Percentiles rank a stretch among this genome's conserved stretches.
Evolutionary conservation across 2,329 filamentous ascomycete genomes (phyloP).

Genomic region (Orbilia brochopaga): DNA sequence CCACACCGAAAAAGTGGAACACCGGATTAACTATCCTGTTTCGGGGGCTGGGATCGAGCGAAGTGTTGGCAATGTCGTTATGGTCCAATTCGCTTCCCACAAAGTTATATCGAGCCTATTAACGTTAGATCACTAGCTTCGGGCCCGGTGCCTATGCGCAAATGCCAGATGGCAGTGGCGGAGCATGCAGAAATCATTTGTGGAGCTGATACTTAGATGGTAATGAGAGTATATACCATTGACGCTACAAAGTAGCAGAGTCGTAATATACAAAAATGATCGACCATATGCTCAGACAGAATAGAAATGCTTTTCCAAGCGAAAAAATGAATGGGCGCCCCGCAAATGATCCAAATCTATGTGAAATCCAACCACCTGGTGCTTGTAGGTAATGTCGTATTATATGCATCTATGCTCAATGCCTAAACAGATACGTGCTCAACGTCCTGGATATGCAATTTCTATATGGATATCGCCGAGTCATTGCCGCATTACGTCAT

Average conservation of each 20-base stretch:
- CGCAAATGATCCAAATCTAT: conserved; percentile 28
- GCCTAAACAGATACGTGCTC: neutral
- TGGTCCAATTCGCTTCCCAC: no score
- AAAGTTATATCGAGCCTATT: no score
- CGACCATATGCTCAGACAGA: neutral
- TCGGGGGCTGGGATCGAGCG: neutral
- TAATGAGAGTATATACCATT: neutral
- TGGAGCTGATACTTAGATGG: no score
- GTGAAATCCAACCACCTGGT: conserved; percentile 6
- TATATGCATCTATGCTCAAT: conserved; percentile 2
- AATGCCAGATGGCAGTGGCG: no score
- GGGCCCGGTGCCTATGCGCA: no score
- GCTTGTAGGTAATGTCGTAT: conserved; percentile 11
- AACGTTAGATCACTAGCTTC: no score
- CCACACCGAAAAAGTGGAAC: neutral
- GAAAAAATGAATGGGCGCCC: conserved; percentile 44
- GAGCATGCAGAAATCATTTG: no score
- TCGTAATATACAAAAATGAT: neutral
- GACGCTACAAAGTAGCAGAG: neutral
- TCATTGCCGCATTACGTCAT: conserved; percentile 61
- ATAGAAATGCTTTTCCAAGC: neutral
- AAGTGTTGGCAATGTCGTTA: no score
- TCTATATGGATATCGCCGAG: neutral
- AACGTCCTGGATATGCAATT: no score
- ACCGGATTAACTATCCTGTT: neutral